Percentiles rank a stretch among this genome's conserved stretches.
Evolutionary conservation across 2,329 filamentous ascomycete species (phyloP).

Genomic region (Bipolaris gigantea): DNA sequence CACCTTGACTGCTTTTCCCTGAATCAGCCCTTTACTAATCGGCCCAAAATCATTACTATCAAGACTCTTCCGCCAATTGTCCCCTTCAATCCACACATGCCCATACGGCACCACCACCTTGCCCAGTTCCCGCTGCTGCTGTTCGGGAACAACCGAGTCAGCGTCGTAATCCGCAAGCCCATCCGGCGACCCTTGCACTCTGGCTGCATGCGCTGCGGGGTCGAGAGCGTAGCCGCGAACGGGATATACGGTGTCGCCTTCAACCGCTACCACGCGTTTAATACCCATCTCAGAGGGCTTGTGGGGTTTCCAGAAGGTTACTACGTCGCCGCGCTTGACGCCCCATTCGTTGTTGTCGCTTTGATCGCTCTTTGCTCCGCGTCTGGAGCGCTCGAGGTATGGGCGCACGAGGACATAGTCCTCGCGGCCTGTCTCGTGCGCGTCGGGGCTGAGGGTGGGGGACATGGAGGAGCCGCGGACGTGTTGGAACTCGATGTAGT

Average conservation of each 20-base stretch:
- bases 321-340: slow-evolving; percentile 49
- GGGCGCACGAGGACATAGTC: slow-evolving; percentile 47
- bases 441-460: slow-evolving; percentile 50
- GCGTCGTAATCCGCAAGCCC: slow-evolving; percentile 31
- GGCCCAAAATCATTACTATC: slow-evolving; percentile 94
- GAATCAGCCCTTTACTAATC: slow-evolving; percentile 72
- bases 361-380: neutral
- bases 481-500: slow-evolving; percentile 41
- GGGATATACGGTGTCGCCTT: slow-evolving; percentile 71
- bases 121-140: slow-evolving; percentile 18
- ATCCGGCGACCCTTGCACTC: slow-evolving; percentile 29
- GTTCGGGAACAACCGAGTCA: slow-evolving; percentile 17
- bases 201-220: neutral
- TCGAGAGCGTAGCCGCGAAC: slow-evolving; percentile 52
- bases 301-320: slow-evolving; percentile 58
- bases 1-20: slow-evolving; percentile 72
- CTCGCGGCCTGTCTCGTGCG: slow-evolving; percentile 42
- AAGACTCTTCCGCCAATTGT: slow-evolving; percentile 70
- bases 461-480: slow-evolving; percentile 51
- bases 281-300: slow-evolving; percentile 71
- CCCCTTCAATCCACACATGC: slow-evolving; percentile 95
- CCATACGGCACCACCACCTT: slow-evolving; percentile 70
- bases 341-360: slow-evolving; percentile 7
- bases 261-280: slow-evolving; percentile 81
- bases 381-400: slow-evolving; percentile 2